Conservation (phyloP, 352 stramenopile species). For the Pythium coloratum region DNA sequence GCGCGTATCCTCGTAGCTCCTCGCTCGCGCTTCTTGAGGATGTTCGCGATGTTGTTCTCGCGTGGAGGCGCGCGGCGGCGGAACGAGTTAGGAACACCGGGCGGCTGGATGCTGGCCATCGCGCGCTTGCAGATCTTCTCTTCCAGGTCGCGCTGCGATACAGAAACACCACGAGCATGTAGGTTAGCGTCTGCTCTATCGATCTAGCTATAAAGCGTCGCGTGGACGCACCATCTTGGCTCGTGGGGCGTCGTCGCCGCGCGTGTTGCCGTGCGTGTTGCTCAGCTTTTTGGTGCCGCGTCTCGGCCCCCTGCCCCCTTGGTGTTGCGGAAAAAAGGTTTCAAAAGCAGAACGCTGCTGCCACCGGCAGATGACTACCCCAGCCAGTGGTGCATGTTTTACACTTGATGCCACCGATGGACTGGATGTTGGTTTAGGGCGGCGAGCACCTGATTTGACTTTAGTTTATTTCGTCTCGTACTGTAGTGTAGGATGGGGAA, state of each 20-base stretch:
- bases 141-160: constrained; percentile 31
- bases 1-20: constrained; percentile 43
- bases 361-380: constrained; percentile 11
- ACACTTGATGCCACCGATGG: constrained; percentile 9
- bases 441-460: constrained; percentile 13
- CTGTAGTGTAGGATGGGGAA: not conserved
- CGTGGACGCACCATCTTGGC: constrained; percentile 5
- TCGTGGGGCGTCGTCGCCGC: not conserved
- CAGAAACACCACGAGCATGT: not conserved
- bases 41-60: constrained; percentile 60
- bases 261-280: not conserved
- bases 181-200: constrained; percentile 3
- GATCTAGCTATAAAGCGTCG: not conserved
- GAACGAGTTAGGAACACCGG: constrained; percentile 77
- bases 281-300: not conserved
- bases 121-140: constrained; percentile 77
- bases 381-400: constrained; percentile 2
- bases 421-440: not conserved
- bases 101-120: constrained; percentile 65
- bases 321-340: constrained; percentile 26
- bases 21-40: constrained; percentile 64
- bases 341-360: constrained; percentile 17
- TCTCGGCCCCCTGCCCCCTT: not conserved
- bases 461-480: not conserved
- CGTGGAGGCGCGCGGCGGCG: constrained; percentile 51